Percentiles rank a stretch among this genome's conserved stretches.
Evolutionary conservation across 2,329 filamentous ascomycete genomes (phyloP).

Genomic region (Hymenotorrendiella dingleyae): DNA sequence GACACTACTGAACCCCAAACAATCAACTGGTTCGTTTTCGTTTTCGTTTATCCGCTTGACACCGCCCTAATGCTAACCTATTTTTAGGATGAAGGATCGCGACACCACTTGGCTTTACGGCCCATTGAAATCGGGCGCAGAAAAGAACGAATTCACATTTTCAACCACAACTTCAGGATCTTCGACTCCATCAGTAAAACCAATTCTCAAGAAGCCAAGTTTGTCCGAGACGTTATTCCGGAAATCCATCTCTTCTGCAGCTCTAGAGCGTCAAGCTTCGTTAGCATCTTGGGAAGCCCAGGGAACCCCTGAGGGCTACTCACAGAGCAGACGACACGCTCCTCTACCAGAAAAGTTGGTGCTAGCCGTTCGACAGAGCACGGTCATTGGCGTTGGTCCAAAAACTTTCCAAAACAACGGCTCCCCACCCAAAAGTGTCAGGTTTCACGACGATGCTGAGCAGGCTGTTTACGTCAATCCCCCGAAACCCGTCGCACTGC

Average conservation of each 20-base stretch:
- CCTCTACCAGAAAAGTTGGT: neutral
- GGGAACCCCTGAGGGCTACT: no score
- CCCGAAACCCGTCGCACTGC: no score
- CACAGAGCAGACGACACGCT: neutral
- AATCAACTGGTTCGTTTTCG: slow-evolving; percentile 64
- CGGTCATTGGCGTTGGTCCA: neutral
- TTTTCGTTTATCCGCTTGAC: neutral
- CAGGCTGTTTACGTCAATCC: no score
- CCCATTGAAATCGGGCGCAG: slow-evolving; percentile 45
- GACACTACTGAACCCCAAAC: slow-evolving; percentile 82
- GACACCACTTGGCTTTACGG: slow-evolving; percentile 56
- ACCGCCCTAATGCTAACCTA: neutral
- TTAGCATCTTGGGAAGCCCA: neutral
- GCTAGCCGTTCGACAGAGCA: neutral
- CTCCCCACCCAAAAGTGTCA: slow-evolving; percentile 1
- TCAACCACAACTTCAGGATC: neutral
- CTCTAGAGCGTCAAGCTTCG: neutral
- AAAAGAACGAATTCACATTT: neutral
- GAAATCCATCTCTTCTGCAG: slow-evolving; percentile 1
- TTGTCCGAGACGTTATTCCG: slow-evolving; percentile 2
- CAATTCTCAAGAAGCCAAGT: slow-evolving; percentile 7
- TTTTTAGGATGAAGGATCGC: slow-evolving; percentile 7
- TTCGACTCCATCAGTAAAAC: neutral
- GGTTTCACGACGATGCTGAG: slow-evolving; percentile 2
- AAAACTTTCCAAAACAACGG: neutral